A percentile compares a stretch with the other conserved stretches of the same genome.
phyloP scores from a whole-genome alignment of 1,284 basidiomycete species.

The Leccinum pachyderme region DNA sequence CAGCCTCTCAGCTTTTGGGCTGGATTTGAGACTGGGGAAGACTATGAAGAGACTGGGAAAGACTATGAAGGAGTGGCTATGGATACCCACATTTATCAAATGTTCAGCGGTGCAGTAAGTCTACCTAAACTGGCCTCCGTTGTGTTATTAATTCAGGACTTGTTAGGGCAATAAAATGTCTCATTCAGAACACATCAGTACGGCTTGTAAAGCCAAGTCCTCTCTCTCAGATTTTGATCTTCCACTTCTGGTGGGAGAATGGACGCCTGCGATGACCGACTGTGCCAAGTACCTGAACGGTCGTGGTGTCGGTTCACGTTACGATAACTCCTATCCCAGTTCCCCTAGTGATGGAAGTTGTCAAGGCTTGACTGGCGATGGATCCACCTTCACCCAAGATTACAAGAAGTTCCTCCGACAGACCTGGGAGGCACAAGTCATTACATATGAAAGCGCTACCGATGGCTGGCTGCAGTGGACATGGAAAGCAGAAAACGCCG shows the following conservation, averaged over 20 bases:
- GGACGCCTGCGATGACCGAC: constrained; percentile 81
- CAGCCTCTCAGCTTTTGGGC: constrained; percentile 74
- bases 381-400: constrained; percentile 66
- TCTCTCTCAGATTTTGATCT: constrained; percentile 57
- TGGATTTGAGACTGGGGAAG: constrained; percentile 61
- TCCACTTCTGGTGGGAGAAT: constrained; percentile 83
- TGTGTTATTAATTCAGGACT: too few relatives aligned
- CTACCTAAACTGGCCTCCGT: neutral
- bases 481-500: constrained; percentile 68
- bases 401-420: constrained; percentile 85
- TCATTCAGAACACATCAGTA: constrained; percentile 60
- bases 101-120: constrained; percentile 65
- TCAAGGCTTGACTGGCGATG: constrained; percentile 66
- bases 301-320: constrained; percentile 71
- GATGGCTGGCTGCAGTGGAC: constrained; percentile 76
- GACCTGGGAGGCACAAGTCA: constrained; percentile 83
- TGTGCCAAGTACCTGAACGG: constrained; percentile 82
- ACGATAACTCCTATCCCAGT: constrained; percentile 75
- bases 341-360: constrained; percentile 72
- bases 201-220: constrained; percentile 55
- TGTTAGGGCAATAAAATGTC: constrained; percentile 17
- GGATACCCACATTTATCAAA: constrained; percentile 83
- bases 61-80: constrained; percentile 69
- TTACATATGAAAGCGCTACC: constrained; percentile 55
- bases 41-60: too few relatives aligned